A percentile compares a stretch with the other conserved stretches of the same genome.
Evolutionary conservation across 2,329 filamentous ascomycete species (phyloP).

Genomic region (Epichloe festucae): DNA sequence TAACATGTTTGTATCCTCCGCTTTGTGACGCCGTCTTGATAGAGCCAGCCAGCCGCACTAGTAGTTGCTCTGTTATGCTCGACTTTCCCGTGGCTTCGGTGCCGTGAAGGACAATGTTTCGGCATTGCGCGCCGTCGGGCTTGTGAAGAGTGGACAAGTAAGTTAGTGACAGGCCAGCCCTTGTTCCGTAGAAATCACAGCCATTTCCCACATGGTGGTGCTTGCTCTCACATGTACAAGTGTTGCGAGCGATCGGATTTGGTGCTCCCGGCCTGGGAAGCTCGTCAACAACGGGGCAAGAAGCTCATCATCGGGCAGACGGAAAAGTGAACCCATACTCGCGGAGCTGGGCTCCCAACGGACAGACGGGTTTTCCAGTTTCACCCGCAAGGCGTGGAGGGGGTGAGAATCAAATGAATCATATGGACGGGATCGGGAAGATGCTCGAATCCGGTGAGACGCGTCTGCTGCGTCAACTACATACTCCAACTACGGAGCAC

Average conservation of each 20-base stretch:
- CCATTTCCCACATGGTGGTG: too few species aligned
- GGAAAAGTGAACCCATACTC: constrained; percentile 30
- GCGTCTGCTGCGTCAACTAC: too few species aligned
- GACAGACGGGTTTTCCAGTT: too few species aligned
- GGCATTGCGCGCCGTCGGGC: constrained; percentile 54
- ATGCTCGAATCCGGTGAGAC: too few species aligned
- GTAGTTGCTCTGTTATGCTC: constrained; percentile 45
- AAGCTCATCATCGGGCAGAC: constrained; percentile 38
- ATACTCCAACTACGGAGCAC: too few species aligned
- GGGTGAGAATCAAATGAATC: too few species aligned
- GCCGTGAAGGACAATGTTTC: constrained; percentile 69
- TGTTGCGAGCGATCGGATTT: constrained; percentile 45
- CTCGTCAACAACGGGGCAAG: constrained; percentile 30
- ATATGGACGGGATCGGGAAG: too few species aligned
- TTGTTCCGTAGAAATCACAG: too few species aligned
- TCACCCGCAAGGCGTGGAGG: too few species aligned
- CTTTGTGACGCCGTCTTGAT: constrained; percentile 7
- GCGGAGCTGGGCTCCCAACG: neutral
- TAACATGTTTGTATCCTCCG: constrained; percentile 38
- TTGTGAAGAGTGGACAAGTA: constrained; percentile 25
- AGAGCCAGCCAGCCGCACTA: constrained; percentile 14
- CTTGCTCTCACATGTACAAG: constrained; percentile 34
- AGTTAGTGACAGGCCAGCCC: neutral
- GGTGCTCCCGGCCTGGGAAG: constrained; percentile 45
- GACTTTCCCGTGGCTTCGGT: constrained; percentile 81